These are phyloP conservation scores for Cryphonectria naterciae DNA, from an alignment of 2,329 filamentous ascomycete species.

Conservation along the genomic window DNA sequence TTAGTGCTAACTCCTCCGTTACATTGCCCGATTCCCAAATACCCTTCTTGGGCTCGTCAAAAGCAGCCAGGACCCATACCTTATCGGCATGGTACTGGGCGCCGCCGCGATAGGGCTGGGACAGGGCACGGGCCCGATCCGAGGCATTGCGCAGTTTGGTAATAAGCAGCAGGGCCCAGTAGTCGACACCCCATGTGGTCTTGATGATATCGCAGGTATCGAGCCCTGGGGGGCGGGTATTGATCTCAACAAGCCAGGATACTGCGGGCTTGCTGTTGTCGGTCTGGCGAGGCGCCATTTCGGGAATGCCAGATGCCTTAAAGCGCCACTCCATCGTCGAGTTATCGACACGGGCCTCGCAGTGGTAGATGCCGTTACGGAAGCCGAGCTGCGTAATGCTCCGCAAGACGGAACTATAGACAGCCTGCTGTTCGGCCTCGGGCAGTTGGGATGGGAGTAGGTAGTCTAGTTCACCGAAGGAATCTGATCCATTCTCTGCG, in stretches of 20 bases:
- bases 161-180: neutral
- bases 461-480: slow-evolving; percentile 10
- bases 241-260: slow-evolving; percentile 19
- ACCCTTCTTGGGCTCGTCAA: neutral
- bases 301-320: too few species aligned
- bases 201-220: neutral
- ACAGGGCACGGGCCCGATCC: neutral
- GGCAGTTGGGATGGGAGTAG: slow-evolving; percentile 8
- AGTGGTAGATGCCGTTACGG: slow-evolving; percentile 4
- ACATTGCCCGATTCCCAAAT: slow-evolving; percentile 14
- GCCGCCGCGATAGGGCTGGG: neutral
- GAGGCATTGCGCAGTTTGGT: neutral
- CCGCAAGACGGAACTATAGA: neutral
- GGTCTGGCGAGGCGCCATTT: neutral
- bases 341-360: slow-evolving; percentile 10
- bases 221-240: slow-evolving; percentile 13
- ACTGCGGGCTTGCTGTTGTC: neutral
- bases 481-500: neutral
- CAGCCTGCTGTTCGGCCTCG: neutral
- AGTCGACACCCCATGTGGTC: slow-evolving; percentile 10
- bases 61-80: slow-evolving; percentile 3
- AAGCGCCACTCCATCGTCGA: slow-evolving; percentile 4
- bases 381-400: slow-evolving; percentile 4
- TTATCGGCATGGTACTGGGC: neutral
- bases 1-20: slow-evolving; percentile 1